Percentiles rank a stretch among this genome's conserved stretches.
phyloP scores from a whole-genome alignment of 2,329 filamentous ascomycete genomes.

The Cladosporium velox region DNA sequence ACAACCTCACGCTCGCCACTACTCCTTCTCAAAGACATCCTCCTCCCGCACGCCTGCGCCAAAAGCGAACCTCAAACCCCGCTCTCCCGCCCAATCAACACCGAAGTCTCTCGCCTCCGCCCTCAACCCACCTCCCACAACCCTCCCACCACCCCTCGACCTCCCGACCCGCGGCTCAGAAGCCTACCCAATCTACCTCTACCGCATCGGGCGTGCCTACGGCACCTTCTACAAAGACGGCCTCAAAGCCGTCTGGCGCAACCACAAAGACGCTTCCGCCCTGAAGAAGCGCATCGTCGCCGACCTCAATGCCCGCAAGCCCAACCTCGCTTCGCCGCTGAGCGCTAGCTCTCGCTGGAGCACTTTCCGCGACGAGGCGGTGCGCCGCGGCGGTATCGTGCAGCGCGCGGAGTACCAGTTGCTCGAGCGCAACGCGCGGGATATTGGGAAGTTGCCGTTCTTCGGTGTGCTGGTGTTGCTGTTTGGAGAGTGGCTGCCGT shows the following conservation, averaged over 20 bases:
- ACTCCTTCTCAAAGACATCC: constrained; percentile 22
- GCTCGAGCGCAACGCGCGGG: constrained; percentile 66
- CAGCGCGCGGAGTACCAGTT: constrained; percentile 73
- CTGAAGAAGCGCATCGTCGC: constrained; percentile 51
- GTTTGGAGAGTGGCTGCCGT: constrained; percentile 82
- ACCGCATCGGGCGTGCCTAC: constrained; percentile 72
- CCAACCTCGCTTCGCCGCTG: constrained; percentile 1
- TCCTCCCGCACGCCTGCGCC: background rate
- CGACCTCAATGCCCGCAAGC: constrained; percentile 21
- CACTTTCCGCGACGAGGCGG: constrained; percentile 10
- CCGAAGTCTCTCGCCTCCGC: background rate
- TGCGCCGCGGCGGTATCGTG: constrained; percentile 33
- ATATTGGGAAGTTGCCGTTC: constrained; percentile 73
- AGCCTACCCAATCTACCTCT: constrained; percentile 56
- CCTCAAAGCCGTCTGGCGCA: constrained; percentile 71
- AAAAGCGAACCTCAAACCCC: background rate
- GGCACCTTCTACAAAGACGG: constrained; percentile 85
- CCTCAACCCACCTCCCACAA: constrained; percentile 72
- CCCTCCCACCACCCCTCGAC: constrained; percentile 69
- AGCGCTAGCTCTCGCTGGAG: constrained; percentile 16
- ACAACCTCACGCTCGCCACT: constrained; percentile 16
- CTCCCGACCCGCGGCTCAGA: constrained; percentile 59
- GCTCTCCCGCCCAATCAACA: background rate
- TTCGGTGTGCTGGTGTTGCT: constrained; percentile 76
- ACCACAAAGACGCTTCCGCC: constrained; percentile 52